These are phyloP conservation scores for Angomonas ambiguus DNA, from an alignment of 208 protist genomes.

Conservation along the genomic window DNA sequence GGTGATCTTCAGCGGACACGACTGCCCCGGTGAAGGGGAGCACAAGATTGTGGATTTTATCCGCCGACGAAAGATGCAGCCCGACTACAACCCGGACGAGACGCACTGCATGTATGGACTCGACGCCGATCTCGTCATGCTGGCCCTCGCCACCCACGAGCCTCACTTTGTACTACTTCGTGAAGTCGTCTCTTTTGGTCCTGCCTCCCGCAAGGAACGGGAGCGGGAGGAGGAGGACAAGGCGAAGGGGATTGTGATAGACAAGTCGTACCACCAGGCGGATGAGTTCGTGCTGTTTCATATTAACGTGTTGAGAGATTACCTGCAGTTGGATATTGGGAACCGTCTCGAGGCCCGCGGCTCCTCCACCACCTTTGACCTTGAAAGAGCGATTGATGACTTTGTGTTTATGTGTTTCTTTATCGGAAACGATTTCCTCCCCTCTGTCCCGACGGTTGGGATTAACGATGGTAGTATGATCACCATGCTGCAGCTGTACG, in stretches of 20 bases:
- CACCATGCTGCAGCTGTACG: constrained; percentile 86
- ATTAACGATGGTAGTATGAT: constrained; percentile 94
- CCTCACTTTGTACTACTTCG: constrained; percentile 96
- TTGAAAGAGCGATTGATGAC: constrained; percentile 95
- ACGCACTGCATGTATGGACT: constrained; percentile 98
- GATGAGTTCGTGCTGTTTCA: constrained; percentile 90
- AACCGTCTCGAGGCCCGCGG: constrained; percentile 22
- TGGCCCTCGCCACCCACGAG: constrained; percentile 95
- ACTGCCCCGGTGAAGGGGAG: constrained; percentile 98
- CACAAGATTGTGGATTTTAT: constrained; percentile 99
- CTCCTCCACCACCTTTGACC: constrained; percentile 37
- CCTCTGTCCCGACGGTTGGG: constrained; percentile 91
- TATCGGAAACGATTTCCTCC: constrained; percentile 99
- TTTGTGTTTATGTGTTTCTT: constrained; percentile 98
- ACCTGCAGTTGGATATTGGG: constrained; percentile 90
- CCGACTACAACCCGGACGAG: constrained; percentile 93
- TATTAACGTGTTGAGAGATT: constrained; percentile 94
- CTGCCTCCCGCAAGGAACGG: constrained; percentile 58
- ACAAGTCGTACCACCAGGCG: constrained; percentile 76
- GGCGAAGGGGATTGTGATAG: constrained; percentile 72
- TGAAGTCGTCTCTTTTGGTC: constrained; percentile 90
- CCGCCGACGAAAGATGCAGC: constrained; percentile 87
- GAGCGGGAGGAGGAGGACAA: constrained; percentile 72
- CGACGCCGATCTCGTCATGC: constrained; percentile 98
- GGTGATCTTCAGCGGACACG: constrained; percentile 94